Percentiles rank a stretch among this genome's conserved stretches.
These are phyloP conservation scores for Ottelia alismoides DNA, from an alignment of 106 monocot species.

Conservation along the genomic window DNA sequence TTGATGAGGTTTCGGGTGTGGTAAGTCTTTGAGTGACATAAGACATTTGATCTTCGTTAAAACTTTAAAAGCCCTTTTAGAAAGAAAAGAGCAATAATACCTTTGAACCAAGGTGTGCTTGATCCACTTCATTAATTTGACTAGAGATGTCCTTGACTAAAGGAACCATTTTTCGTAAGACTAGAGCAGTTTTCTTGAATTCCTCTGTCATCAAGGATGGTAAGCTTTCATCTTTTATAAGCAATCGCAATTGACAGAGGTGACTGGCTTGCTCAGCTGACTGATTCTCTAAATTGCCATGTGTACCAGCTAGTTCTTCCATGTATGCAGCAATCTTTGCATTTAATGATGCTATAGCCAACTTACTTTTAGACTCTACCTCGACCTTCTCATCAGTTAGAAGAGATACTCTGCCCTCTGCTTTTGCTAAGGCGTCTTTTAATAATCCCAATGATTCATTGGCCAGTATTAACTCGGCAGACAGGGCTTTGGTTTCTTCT, in stretches of 20 bases:
- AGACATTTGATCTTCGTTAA: no score
- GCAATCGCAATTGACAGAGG: constrained; percentile 32
- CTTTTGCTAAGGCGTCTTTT: constrained; percentile 35
- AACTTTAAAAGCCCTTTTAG: not conserved
- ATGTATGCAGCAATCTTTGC: constrained; percentile 41
- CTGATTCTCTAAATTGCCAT: constrained; percentile 29
- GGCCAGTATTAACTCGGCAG: constrained; percentile 40
- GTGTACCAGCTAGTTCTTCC: constrained; percentile 51
- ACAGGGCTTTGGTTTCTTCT: constrained; percentile 33
- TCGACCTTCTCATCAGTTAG: constrained; percentile 50
- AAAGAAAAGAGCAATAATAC: constrained; percentile 20
- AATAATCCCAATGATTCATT: constrained; percentile 35
- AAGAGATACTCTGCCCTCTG: constrained; percentile 27
- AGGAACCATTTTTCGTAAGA: constrained; percentile 35
- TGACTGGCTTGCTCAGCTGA: constrained; percentile 30
- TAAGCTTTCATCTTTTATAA: constrained; percentile 41
- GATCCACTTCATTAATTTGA: constrained; percentile 29
- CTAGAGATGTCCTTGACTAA: constrained; percentile 54
- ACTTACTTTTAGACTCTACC: constrained; percentile 26
- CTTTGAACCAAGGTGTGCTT: constrained; percentile 25
- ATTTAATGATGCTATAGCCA: constrained; percentile 45
- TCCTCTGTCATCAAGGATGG: constrained; percentile 38
- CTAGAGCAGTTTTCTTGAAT: constrained; percentile 32
- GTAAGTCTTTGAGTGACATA: no score
- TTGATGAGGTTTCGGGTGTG: no score